Evolutionary conservation across 2,329 filamentous ascomycete genomes (phyloP), one percentile per base, ranked within the genome.

Genomic region (Epichloe bromicola): DNA sequence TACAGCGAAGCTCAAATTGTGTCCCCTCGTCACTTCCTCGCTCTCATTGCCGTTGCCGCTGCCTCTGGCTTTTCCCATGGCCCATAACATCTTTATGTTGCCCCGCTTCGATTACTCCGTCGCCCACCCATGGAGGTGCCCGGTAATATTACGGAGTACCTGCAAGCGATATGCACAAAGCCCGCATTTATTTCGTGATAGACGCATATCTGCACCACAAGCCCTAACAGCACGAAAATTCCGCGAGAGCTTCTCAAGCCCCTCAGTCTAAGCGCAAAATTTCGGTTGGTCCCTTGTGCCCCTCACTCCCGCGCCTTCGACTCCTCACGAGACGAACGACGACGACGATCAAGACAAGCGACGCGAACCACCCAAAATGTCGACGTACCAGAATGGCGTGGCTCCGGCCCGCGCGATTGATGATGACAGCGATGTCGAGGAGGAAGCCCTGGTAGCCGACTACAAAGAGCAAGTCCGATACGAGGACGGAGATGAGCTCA

Each of bases 391-490:
- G 65, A 83, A 81, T 67, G 77, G 77, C 64, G 72, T 71, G 63
- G 74, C 77, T 65, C 76, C 79, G 59, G 67, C 74, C 64, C 78
- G 80, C 68, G 71, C 75, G 59, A 70, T 80, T 53, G 82, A 82
- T 62, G 86, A 91, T 70, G 89, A 94, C 67, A 95, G 88, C 65
- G 93, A 97, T 69, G 86, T 88, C 58, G 90, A 96, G 74, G 91
- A 97, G 78, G 93, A 97, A 74, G 86, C 86, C 62, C 81, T 98
- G 60, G 93, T 89, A 63, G 88, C 89, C 71, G 89, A 97, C 73
- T 96, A 96, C 79, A 85, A 83, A 67, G 88, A 96, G 74, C 91
- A 96, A 71, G 88, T 95, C 61, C 88, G 93, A 68, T 96, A 91
- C 65, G 88, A 95, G 63, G 89, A 90, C 66, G 83, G 84, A 61